Percentiles rank a stretch among this genome's conserved stretches.
phyloP scores from a whole-genome alignment of 2,329 filamentous ascomycete species.

The Epicoccum sorghinum region DNA sequence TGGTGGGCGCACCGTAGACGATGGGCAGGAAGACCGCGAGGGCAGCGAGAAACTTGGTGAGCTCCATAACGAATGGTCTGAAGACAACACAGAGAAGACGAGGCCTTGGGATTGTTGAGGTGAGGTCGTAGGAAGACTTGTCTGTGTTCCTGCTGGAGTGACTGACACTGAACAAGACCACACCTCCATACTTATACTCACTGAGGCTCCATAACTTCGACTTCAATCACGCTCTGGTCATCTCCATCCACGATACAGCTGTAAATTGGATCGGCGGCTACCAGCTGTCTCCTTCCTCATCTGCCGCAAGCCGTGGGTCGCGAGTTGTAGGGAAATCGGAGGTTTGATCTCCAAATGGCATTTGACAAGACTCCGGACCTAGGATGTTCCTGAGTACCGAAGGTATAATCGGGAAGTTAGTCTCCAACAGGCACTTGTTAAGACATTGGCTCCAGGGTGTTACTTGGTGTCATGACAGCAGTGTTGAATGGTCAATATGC shows the following conservation, averaged over 20 bases:
- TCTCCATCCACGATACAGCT: conserved; percentile 9
- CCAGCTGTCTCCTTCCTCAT: conserved; percentile 26
- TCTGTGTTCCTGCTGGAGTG: conserved; percentile 21
- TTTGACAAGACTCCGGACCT: conserved; percentile 17
- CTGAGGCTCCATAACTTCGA: conserved; percentile 3
- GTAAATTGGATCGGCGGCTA: conserved; percentile 11
- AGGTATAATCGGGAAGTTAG: conserved; percentile 14
- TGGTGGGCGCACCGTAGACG: conserved; percentile 50
- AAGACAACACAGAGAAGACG: conserved; percentile 31
- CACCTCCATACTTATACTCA: conserved; percentile 27
- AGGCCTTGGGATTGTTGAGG: conserved; percentile 26
- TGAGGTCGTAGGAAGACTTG: conserved; percentile 30
- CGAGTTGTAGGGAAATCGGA: conserved; percentile 17
- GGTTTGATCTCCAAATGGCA: conserved; percentile 25
- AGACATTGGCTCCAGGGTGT: conserved; percentile 10
- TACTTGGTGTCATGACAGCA: conserved; percentile 18
- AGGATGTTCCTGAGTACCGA: background rate
- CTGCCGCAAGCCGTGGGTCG: conserved; percentile 10
- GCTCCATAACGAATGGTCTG: conserved; percentile 44
- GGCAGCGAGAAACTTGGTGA: conserved; percentile 48
- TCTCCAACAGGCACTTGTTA: conserved; percentile 8
- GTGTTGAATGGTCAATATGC: conserved; percentile 12
- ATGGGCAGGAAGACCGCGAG: conserved; percentile 50
- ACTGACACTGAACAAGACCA: conserved; percentile 5
- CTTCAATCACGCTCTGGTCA: conserved; percentile 7